Evolutionary conservation across 768 basidiomycete species (phyloP), one percentile per base, ranked within the genome.

Genomic region (Hydnomerulius pinastri): DNA sequence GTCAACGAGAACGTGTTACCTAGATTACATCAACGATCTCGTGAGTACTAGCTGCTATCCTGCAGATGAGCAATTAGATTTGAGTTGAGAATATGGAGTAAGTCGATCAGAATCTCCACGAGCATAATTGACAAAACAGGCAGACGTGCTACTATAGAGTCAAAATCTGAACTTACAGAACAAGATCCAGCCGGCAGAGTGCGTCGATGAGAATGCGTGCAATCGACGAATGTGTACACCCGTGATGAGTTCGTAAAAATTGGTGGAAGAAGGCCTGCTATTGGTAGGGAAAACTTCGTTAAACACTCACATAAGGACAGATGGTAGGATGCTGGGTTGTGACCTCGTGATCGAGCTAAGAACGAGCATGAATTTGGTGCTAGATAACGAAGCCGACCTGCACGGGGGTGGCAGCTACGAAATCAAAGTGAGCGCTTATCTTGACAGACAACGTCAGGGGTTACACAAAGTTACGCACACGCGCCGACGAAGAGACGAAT

Each of bases 11-110:
- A 33, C 24, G 35, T 50, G 57, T 46, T 50, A 25, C 36, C 44
- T 37, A 37, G 8, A 48, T 63, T 63, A 46, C 58, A 50, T 49
- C 53, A 59, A 54, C 11, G 32, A 29, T 56, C 43, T 38, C 49
- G 47, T 45, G 35, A 20, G 11, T 8, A 17, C n/a, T n/a, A 6
- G 33, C 23, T 24, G 23, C 25, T 15, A n/a, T 13, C 12, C 1
- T 28, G 29, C 11, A 17, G 17, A 28, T n/a, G 33, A 11, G n/a
- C n/a, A 32, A 23, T 28, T 40, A 48, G 38, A 50, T 60, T 35
- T n/a, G 50, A 50, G 47, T 43, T 59, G 52, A 13, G 41, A 45
- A 38, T 10, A 48, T 37, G 35, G 32, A n/a, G 20, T 39, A n/a
- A 20, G 23, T 33, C 38, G 23, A 41, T 41, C 35, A 46, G 40